These are phyloP conservation scores for Leccinum pseudoinsigne DNA, from an alignment of 1,284 basidiomycete genomes.

Conservation along the genomic window DNA sequence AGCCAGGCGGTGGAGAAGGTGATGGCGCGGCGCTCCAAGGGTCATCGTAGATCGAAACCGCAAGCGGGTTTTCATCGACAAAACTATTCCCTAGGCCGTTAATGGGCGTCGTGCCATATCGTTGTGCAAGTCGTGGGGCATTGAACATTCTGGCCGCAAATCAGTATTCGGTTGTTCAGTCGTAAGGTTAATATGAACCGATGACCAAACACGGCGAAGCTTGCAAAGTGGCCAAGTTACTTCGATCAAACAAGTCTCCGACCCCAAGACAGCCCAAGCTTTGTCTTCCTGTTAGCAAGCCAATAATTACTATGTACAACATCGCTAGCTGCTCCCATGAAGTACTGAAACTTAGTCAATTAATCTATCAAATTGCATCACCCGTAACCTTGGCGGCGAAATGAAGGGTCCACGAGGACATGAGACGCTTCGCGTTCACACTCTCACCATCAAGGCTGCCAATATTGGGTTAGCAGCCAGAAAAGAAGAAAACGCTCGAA, in stretches of 20 bases:
- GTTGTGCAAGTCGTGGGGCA: conserved; percentile 67
- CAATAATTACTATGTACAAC: conserved; percentile 28
- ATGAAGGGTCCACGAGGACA: conserved; percentile 82
- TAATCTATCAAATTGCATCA: conserved; percentile 32
- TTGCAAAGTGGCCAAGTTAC: neutral
- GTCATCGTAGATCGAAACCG: conserved; percentile 77
- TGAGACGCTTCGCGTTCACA: conserved; percentile 70
- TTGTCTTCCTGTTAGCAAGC: conserved; percentile 14
- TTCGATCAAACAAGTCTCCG: neutral
- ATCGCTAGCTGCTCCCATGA: conserved; percentile 15
- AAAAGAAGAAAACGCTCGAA: conserved; percentile 5
- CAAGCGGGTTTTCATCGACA: conserved; percentile 75
- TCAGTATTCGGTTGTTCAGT: conserved; percentile 14
- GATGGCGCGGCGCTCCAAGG: conserved; percentile 85
- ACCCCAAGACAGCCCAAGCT: conserved; percentile 1
- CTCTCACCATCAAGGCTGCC: conserved; percentile 68
- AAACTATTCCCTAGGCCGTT: conserved; percentile 68
- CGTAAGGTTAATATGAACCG: conserved; percentile 7
- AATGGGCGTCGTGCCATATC: conserved; percentile 56
- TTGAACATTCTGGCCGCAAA: conserved; percentile 62
- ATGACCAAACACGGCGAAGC: neutral
- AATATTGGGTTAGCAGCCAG: conserved; percentile 12
- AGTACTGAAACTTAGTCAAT: conserved; percentile 11
- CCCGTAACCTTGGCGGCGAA: conserved; percentile 72
- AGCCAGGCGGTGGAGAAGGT: conserved; percentile 64